Evolutionary conservation across 768 basidiomycete genomes (phyloP).

Genomic region (Lentinula detonsa): DNA sequence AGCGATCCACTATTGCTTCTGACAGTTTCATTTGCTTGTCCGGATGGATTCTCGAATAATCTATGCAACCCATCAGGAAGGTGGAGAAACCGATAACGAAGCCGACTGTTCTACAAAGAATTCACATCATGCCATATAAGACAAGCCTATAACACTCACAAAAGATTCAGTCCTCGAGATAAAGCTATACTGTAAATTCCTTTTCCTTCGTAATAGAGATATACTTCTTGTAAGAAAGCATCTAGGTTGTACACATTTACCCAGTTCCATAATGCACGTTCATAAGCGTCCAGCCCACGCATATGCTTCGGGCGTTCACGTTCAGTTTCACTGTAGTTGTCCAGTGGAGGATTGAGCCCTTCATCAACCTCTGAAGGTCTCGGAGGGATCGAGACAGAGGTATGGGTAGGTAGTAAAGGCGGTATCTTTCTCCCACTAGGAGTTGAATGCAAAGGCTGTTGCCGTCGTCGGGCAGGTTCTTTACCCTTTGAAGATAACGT

Average conservation of each 20-base stretch:
- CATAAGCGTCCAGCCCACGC: constrained; percentile 76
- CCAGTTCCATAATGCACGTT: constrained; percentile 97
- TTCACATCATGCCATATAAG: constrained; percentile 5
- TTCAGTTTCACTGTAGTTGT: not conserved
- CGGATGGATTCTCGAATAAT: constrained; percentile 75
- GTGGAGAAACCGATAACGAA: constrained; percentile 99
- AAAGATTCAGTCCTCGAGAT: constrained; percentile 83
- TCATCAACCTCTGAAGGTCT: constrained; percentile 59
- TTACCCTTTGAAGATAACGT: constrained; percentile 21
- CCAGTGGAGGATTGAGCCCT: constrained; percentile 12
- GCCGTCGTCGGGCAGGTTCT: constrained; percentile 23
- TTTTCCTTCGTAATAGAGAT: constrained; percentile 94
- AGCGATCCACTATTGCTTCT: constrained; percentile 77
- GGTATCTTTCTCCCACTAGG: constrained; percentile 31
- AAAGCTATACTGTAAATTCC: constrained; percentile 95
- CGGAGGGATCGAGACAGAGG: constrained; percentile 47
- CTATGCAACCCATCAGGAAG: constrained; percentile 91
- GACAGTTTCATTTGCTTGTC: constrained; percentile 64
- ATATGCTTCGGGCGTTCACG: constrained; percentile 32
- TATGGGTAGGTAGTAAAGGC: constrained; percentile 29
- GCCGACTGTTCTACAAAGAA: constrained; percentile 73
- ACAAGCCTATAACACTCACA: constrained; percentile 54
- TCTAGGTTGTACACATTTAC: constrained; percentile 98
- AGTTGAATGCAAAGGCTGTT: constrained; percentile 49
- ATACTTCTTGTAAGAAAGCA: constrained; percentile 90